Conservation (phyloP, 2,329 filamentous ascomycete genomes). For the Colletotrichum nymphaeae region DNA sequence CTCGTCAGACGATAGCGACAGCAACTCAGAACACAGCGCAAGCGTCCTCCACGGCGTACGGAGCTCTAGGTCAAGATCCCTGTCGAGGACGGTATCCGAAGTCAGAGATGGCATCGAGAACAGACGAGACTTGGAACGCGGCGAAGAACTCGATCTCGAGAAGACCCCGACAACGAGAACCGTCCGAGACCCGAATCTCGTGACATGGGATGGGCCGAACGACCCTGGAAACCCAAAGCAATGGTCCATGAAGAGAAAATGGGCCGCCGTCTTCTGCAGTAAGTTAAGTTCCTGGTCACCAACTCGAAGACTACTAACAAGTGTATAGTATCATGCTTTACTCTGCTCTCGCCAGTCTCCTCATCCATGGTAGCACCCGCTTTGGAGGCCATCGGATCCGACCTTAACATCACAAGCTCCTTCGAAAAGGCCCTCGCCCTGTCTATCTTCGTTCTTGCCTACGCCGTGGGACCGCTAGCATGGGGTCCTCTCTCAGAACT, state of each 20-base stretch:
- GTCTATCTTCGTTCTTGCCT: slow-evolving; percentile 66
- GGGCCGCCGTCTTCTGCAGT: slow-evolving; percentile 60
- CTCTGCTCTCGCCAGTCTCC: slow-evolving; percentile 69
- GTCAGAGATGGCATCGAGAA: slow-evolving; percentile 52
- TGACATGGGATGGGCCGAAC: slow-evolving; percentile 64
- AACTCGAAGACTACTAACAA: neutral
- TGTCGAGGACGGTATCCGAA: slow-evolving; percentile 51
- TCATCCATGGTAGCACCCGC: slow-evolving; percentile 68
- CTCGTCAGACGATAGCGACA: slow-evolving; percentile 8
- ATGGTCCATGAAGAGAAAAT: slow-evolving; percentile 67
- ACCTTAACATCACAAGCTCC: slow-evolving; percentile 61
- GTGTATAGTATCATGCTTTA: slow-evolving; percentile 60
- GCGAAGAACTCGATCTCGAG: slow-evolving; percentile 38
- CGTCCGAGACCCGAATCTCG: slow-evolving; percentile 52
- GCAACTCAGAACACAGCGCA: slow-evolving; percentile 6
- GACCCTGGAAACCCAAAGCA: slow-evolving; percentile 64
- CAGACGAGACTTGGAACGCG: slow-evolving; percentile 49
- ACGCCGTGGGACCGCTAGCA: slow-evolving; percentile 53
- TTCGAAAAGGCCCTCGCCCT: slow-evolving; percentile 55
- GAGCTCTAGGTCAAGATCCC: slow-evolving; percentile 12
- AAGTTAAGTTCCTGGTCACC: slow-evolving; percentile 9
- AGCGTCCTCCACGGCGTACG: neutral
- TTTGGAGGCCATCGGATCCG: slow-evolving; percentile 61
- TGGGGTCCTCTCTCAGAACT: slow-evolving; percentile 63
- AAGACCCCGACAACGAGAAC: slow-evolving; percentile 34